Evolutionary conservation across 371 early-diverging fungal genomes (phyloP).

Genomic region (Mucor saturninus): DNA sequence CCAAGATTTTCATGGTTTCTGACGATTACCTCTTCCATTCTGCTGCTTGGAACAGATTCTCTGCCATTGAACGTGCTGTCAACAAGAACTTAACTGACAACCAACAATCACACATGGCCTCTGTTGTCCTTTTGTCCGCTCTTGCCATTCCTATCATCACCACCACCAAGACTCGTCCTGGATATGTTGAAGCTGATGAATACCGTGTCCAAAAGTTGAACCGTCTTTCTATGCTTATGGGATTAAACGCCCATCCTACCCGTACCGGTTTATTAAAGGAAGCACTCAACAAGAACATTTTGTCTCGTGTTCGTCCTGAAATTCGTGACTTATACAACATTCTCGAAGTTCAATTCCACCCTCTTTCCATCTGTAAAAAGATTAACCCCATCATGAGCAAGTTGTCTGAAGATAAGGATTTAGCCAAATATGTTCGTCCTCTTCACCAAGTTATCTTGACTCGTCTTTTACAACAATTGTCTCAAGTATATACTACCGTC

Average conservation of each 20-base stretch:
- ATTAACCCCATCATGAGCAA: constrained; percentile 84
- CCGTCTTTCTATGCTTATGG: constrained; percentile 87
- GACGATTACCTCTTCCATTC: constrained; percentile 98
- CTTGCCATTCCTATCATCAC: constrained; percentile 90
- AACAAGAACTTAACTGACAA: constrained; percentile 72
- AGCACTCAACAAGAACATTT: constrained; percentile 84
- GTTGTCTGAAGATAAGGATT: constrained; percentile 74
- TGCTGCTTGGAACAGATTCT: constrained; percentile 95
- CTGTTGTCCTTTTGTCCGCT: constrained; percentile 89
- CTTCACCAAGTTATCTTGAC: constrained; percentile 95
- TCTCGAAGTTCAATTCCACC: constrained; percentile 97
- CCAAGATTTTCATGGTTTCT: constrained; percentile 93
- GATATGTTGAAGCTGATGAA: constrained; percentile 77
- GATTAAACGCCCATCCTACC: constrained; percentile 84
- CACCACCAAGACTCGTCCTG: constrained; percentile 76
- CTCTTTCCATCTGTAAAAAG: constrained; percentile 95
- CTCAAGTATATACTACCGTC: constrained; percentile 96
- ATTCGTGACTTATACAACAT: constrained; percentile 91
- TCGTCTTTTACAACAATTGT: constrained; percentile 92
- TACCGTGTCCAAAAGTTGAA: constrained; percentile 82
- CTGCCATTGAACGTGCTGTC: constrained; percentile 78
- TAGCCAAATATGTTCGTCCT: constrained; percentile 88
- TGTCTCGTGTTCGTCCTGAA: constrained; percentile 87
- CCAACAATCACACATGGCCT: constrained; percentile 85
- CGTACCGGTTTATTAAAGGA: constrained; percentile 91